These are phyloP conservation scores for Candolleomyces eurysporus DNA, from an alignment of 768 basidiomycete species.

Conservation along the genomic window DNA sequence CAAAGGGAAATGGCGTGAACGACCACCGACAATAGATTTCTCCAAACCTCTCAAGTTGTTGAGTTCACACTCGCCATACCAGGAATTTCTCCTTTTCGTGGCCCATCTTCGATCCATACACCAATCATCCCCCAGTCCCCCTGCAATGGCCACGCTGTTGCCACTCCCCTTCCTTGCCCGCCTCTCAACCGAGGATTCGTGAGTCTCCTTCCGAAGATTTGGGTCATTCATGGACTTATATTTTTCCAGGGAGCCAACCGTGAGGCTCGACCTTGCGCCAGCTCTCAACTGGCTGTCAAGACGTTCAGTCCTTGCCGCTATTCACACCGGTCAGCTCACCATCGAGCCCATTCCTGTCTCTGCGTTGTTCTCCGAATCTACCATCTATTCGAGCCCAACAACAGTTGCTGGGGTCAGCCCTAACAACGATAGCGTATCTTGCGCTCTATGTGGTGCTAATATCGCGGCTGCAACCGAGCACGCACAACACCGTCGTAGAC, in stretches of 20 bases:
- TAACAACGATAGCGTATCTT: conserved; percentile 55
- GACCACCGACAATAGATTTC: conserved; percentile 24
- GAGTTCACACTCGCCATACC: conserved; percentile 71
- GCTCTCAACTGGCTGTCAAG: conserved; percentile 93
- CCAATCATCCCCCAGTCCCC: conserved; percentile 55
- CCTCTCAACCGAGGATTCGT: conserved; percentile 82
- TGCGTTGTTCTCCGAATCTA: conserved; percentile 56
- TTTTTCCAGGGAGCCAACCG: conserved; percentile 74
- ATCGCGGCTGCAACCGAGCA: conserved; percentile 42
- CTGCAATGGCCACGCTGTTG: conserved; percentile 72
- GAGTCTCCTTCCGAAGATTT: conserved; percentile 30
- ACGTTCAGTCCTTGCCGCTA: conserved; percentile 77
- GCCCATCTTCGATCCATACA: conserved; percentile 73
- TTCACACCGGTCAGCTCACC: conserved; percentile 81
- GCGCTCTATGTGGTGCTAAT: conserved; percentile 74
- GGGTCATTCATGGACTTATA: conserved; percentile 8
- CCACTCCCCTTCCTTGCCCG: conserved; percentile 77
- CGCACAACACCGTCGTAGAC: conserved; percentile 21
- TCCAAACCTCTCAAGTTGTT: conserved; percentile 46
- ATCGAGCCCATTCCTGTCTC: conserved; percentile 81
- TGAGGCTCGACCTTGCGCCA: conserved; percentile 91
- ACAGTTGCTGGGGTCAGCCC: conserved; percentile 44
- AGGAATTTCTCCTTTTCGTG: conserved; percentile 78
- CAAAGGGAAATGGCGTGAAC: conserved; percentile 68
- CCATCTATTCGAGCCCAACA: conserved; percentile 34